Evolutionary conservation across 805 yeast species (phyloP).

Genomic region (Saccharomycopsis guyanensis): DNA sequence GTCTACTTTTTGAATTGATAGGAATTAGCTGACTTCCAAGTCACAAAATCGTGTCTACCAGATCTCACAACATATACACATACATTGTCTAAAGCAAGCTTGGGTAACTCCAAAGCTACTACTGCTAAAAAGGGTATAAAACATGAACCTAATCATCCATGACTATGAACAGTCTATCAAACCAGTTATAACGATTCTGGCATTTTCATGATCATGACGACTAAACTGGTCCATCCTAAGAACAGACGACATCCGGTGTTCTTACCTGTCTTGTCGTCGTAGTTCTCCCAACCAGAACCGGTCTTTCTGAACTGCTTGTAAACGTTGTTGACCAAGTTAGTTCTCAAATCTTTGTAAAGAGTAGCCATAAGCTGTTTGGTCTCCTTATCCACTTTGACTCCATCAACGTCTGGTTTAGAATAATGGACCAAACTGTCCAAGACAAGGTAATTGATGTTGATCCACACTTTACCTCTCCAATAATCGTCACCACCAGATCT

Average conservation of each 20-base stretch:
- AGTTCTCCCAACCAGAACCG: constrained; percentile 88
- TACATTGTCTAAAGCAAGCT: too few relatives aligned
- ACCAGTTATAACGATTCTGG: too few relatives aligned
- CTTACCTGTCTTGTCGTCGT: constrained; percentile 66
- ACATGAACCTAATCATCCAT: too few relatives aligned
- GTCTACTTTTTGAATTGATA: too few relatives aligned
- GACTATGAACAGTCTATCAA: too few relatives aligned
- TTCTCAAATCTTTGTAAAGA: constrained; percentile 53
- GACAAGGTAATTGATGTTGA: constrained; percentile 78
- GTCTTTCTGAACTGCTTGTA: constrained; percentile 62
- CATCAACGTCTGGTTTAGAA: constrained; percentile 24
- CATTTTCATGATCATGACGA: constrained; percentile 76
- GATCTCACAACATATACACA: too few relatives aligned
- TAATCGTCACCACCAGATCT: constrained; percentile 74
- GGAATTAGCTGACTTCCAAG: too few relatives aligned
- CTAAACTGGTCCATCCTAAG: constrained; percentile 89
- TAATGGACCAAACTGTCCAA: constrained; percentile 65
- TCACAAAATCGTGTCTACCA: too few relatives aligned
- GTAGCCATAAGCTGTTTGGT: constrained; percentile 31
- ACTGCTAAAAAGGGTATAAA: too few relatives aligned
- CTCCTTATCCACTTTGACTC: constrained; percentile 26
- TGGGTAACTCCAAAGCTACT: too few relatives aligned
- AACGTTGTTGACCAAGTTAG: constrained; percentile 61
- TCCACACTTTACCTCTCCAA: constrained; percentile 95
- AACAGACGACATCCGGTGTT: constrained; percentile 84